Evolutionary conservation across 2,329 filamentous ascomycete genomes (phyloP).

Genomic region (Xylariaceae sp.): DNA sequence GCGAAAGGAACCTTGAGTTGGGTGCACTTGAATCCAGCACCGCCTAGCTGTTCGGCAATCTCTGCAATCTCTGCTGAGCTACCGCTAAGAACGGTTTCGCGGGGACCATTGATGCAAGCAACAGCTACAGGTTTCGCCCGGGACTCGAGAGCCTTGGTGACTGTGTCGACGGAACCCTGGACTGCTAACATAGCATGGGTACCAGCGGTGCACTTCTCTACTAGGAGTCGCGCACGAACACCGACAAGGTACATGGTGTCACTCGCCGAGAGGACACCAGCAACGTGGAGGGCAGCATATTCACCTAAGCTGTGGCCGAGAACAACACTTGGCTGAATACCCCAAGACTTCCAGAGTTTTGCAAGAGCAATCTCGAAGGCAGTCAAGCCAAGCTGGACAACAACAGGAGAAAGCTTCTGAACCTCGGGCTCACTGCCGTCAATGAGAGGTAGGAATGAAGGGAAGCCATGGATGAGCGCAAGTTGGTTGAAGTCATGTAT

Average conservation of each 20-base stretch:
- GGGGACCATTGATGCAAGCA: constrained; percentile 71
- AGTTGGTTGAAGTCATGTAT: constrained; percentile 55
- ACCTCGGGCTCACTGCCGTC: constrained; percentile 42
- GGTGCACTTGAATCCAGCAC: constrained; percentile 53
- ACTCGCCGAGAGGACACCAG: constrained; percentile 64
- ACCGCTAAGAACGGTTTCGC: constrained; percentile 68
- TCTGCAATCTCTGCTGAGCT: constrained; percentile 38
- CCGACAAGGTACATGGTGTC: constrained; percentile 71
- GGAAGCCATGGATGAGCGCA: constrained; percentile 46
- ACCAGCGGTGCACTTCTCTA: constrained; percentile 58
- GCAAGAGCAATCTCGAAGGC: constrained; percentile 55
- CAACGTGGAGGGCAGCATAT: constrained; percentile 65
- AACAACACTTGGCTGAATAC: constrained; percentile 49
- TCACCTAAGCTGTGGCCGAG: constrained; percentile 64
- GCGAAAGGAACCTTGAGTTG: constrained; percentile 62
- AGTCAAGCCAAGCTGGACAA: constrained; percentile 50
- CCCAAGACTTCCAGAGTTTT: constrained; percentile 52
- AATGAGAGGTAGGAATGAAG: constrained; percentile 50
- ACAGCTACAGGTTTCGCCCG: constrained; percentile 39
- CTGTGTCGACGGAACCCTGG: constrained; percentile 45
- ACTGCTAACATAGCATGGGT: constrained; percentile 57
- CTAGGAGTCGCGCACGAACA: constrained; percentile 58
- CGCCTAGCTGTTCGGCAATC: constrained; percentile 38
- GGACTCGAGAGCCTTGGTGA: constrained; percentile 47
- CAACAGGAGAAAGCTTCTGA: constrained; percentile 43